Evolutionary conservation across 2,329 filamentous ascomycete genomes (phyloP), one percentile per base, ranked within the genome.

Genomic region (Colletotrichum sp.): DNA sequence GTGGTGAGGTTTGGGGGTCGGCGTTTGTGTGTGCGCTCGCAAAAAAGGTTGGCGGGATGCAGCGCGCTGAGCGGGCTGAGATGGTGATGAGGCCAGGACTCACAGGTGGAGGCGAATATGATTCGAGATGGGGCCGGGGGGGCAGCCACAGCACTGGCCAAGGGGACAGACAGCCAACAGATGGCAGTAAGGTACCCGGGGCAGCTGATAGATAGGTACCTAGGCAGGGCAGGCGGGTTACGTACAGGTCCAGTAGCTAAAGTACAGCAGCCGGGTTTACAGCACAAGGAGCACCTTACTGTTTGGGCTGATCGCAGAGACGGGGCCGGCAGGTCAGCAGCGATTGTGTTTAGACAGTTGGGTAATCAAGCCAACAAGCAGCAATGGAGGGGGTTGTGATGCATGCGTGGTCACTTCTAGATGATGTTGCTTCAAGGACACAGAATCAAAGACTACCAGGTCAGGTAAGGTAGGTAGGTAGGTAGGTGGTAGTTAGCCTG

Each of bases 51-150:
- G 57, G 75, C 68, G 72, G 72, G 55, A 76, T 72, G 57, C 67
- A 70, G 72, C 64, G 68, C 72, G 75, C 68, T 71, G 75, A 67
- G 75, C 65, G 69, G 76, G 69, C 70, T 73, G 66, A 52, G 64
- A 66, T 55, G 72, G 77, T 70, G 68, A 71, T 70, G 68, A 71
- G 66, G 72, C 32, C 59, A 77, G 72, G 65, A 75, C 72, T 77
- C 72, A 72, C 68, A 72, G 71, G 75, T 77, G 75, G 72, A 72
- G 72, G 72, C 73, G 68, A 71, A 75, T 75, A 72, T 71, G 75
- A 61, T 71, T 72, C 68, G 63, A 75, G 73, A 72, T 75, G 73
- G 73, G 73, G 73, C 71, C 52, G 68, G 68, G 57, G 57, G 59
- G 57, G 15, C 25, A 32, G 70, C 73, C 68, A 71, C 69, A 48